These are phyloP conservation scores for Petunia hybrid DNA, from an alignment of 305 asterid genomes.

Conservation along the genomic window DNA sequence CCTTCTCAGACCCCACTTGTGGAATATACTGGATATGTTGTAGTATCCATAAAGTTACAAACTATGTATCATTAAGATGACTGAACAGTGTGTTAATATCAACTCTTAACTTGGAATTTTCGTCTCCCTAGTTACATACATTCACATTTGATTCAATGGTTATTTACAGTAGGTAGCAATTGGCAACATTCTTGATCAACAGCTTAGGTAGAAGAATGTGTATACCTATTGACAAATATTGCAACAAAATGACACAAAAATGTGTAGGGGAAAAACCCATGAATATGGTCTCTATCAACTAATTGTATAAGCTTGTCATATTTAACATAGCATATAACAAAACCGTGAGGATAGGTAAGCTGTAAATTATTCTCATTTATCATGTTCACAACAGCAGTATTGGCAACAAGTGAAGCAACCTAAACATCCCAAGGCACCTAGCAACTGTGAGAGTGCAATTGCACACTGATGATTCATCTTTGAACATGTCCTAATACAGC, in stretches of 20 bases:
- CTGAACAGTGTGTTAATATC: too few species aligned
- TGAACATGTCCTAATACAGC: conserved; percentile 74
- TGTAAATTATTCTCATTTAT: conserved; percentile 33
- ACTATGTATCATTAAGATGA: too few species aligned
- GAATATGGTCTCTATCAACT: conserved; percentile 19
- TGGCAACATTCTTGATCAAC: conserved; percentile 6
- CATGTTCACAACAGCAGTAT: conserved; percentile 59
- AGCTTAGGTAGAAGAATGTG: background rate
- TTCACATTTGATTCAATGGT: background rate
- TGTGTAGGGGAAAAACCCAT: background rate
- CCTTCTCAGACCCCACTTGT: too few species aligned
- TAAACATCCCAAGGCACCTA: conserved; percentile 73
- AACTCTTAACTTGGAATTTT: background rate
- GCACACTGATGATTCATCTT: conserved; percentile 77
- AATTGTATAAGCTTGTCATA: conserved; percentile 22
- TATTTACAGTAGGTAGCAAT: conserved; percentile 4
- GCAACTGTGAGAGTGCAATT: conserved; percentile 64
- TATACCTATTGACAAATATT: conserved; percentile 18
- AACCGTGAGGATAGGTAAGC: background rate
- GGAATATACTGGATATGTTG: too few species aligned
- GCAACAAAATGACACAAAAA: background rate
- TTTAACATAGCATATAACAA: conserved; percentile 15
- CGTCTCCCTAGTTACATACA: conserved; percentile 4
- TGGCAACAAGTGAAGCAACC: conserved; percentile 73
- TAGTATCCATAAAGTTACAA: too few species aligned